phyloP scores from a whole-genome alignment of 208 protist species.

The Leishmania amazonensis region DNA sequence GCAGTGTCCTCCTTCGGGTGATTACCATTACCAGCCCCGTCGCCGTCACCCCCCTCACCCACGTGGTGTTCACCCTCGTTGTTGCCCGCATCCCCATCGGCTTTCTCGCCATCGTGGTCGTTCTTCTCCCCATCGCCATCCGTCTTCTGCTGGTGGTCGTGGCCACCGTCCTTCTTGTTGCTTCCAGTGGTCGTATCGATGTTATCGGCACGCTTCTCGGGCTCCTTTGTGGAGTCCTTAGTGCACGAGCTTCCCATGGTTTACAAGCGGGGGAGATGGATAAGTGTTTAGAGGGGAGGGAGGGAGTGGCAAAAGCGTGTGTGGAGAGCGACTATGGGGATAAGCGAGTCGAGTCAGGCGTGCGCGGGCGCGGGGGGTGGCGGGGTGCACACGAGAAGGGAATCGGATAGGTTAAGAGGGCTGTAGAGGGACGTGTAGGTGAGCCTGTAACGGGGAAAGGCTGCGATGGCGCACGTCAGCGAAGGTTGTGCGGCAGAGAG shows the following conservation, averaged over 20 bases:
- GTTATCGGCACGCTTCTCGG: not conserved
- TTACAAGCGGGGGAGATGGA: not conserved
- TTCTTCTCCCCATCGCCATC: too few relatives aligned
- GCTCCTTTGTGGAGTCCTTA: not conserved
- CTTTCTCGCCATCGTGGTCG: too few relatives aligned
- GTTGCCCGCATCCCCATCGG: not conserved
- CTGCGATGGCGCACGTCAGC: not conserved
- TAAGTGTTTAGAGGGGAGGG: not conserved
- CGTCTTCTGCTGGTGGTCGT: too few relatives aligned
- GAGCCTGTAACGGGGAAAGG: not conserved
- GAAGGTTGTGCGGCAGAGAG: not conserved
- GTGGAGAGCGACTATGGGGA: not conserved
- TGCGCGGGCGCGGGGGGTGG: not conserved
- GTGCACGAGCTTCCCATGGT: not conserved
- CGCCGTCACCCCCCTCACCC: not conserved
- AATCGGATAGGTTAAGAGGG: not conserved
- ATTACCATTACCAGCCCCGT: not conserved
- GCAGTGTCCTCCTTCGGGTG: not conserved
- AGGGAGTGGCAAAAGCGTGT: not conserved
- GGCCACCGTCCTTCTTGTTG: not conserved
- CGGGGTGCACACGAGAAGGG: not conserved
- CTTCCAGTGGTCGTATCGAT: rapidly evolving
- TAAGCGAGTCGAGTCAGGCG: not conserved
- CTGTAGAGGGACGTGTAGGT: not conserved
- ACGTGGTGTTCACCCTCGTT: not conserved